Conservation (phyloP, 2,329 filamentous ascomycete species). For the Trichoderma pleuroti region DNA sequence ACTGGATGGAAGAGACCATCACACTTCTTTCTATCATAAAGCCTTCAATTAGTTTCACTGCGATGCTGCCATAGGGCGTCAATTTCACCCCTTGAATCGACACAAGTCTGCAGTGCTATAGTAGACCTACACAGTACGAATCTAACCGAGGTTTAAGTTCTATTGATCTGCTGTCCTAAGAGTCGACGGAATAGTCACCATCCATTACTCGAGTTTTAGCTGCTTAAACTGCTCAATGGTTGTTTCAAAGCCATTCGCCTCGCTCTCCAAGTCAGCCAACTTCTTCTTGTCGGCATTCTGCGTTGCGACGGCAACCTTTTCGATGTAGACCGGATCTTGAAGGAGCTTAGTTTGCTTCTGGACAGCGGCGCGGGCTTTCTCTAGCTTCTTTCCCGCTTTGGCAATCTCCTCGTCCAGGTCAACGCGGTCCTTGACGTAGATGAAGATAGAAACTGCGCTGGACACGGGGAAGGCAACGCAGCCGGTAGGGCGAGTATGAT, state of each 20-base stretch:
- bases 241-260: not conserved
- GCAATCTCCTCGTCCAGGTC: not conserved
- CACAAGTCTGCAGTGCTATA: no score
- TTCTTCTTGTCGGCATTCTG: not conserved
- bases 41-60: no score
- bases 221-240: not conserved
- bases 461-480: not conserved
- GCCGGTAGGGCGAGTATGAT: not conserved
- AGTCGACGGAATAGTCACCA: accelerated
- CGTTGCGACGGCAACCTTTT: not conserved
- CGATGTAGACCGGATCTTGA: not conserved
- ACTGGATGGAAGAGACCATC: no score
- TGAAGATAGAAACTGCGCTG: not conserved
- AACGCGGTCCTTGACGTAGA: not conserved
- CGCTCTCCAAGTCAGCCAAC: not conserved
- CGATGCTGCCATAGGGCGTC: no score
- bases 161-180: not conserved
- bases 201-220: not conserved
- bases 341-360: not conserved
- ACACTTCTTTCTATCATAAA: no score
- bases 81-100: no score
- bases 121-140: no score
- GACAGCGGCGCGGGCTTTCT: not conserved
- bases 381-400: not conserved
- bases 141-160: not conserved